Percentiles rank a stretch among this genome's conserved stretches.
Evolutionary conservation across 257 asterid species (phyloP).

Genomic region (Solanum sitiens): DNA sequence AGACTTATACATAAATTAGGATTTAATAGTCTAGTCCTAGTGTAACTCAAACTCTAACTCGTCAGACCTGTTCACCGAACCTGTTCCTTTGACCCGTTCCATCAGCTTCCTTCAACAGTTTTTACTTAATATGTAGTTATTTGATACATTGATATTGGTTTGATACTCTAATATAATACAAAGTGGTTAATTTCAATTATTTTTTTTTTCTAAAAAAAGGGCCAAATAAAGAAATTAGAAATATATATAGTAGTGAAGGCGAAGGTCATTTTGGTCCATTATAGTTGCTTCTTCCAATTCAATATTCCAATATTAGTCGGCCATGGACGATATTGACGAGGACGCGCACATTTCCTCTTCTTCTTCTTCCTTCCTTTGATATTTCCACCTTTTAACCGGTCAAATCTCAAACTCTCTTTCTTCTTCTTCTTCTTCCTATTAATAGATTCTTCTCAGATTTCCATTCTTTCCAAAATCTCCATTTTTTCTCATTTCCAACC

Average conservation of each 20-base stretch:
- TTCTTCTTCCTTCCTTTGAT: neutral
- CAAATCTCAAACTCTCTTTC: neutral
- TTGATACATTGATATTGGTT: too few species aligned
- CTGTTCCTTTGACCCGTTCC: too few species aligned
- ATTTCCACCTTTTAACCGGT: conserved; percentile 4
- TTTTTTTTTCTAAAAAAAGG: too few species aligned
- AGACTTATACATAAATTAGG: too few species aligned
- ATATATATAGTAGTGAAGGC: neutral
- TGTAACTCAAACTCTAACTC: too few species aligned
- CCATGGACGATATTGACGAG: neutral
- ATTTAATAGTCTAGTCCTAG: too few species aligned
- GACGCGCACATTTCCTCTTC: conserved; percentile 1
- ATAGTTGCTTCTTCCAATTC: neutral
- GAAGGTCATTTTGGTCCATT: neutral
- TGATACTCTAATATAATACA: too few species aligned
- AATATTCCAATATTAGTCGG: neutral
- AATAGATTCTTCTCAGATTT: neutral
- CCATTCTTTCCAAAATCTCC: neutral
- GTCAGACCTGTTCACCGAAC: too few species aligned
- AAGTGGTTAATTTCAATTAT: too few species aligned
- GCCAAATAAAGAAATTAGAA: too few species aligned
- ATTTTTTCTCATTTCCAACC: neutral
- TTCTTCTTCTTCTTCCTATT: neutral
- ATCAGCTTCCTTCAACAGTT: too few species aligned
- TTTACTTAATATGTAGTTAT: too few species aligned